These are phyloP conservation scores for Penicillium palitans DNA, from an alignment of 2,329 filamentous ascomycete genomes.

Conservation along the genomic window DNA sequence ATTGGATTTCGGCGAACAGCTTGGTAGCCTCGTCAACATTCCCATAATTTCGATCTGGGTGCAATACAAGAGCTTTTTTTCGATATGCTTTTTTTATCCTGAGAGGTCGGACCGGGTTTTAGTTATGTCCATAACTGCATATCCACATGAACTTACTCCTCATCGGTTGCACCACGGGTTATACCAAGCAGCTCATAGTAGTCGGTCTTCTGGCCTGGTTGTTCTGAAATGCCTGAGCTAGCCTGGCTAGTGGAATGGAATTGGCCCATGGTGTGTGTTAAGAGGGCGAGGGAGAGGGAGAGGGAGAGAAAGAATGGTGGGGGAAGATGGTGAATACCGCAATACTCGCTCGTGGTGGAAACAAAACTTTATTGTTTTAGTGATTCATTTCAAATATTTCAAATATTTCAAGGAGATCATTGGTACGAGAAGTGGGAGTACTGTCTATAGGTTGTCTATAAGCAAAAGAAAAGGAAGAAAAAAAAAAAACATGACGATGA, in stretches of 20 bases:
- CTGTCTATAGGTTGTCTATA: neutral
- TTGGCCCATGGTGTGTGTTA: conserved; percentile 42
- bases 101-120: conserved; percentile 10
- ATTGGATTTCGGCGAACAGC: conserved; percentile 86
- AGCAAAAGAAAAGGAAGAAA: neutral
- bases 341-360: neutral
- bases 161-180: conserved; percentile 70
- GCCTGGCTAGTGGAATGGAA: conserved; percentile 42
- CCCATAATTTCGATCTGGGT: conserved; percentile 90
- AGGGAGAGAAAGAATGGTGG: neutral
- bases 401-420: neutral
- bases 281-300: neutral
- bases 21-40: conserved; percentile 80
- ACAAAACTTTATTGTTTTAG: neutral
- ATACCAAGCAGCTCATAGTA: conserved; percentile 79
- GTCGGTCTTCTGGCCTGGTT: conserved; percentile 35
- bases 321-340: neutral
- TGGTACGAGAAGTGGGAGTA: neutral
- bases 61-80: conserved; percentile 84
- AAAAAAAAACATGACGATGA: neutral
- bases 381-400: neutral
- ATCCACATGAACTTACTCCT: conserved; percentile 62
- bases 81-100: conserved; percentile 94
- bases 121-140: neutral
- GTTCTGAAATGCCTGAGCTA: conserved; percentile 19